Conservation (phyloP, 2,329 filamentous ascomycete genomes). For the Coniosporium tulheliwenetii region DNA sequence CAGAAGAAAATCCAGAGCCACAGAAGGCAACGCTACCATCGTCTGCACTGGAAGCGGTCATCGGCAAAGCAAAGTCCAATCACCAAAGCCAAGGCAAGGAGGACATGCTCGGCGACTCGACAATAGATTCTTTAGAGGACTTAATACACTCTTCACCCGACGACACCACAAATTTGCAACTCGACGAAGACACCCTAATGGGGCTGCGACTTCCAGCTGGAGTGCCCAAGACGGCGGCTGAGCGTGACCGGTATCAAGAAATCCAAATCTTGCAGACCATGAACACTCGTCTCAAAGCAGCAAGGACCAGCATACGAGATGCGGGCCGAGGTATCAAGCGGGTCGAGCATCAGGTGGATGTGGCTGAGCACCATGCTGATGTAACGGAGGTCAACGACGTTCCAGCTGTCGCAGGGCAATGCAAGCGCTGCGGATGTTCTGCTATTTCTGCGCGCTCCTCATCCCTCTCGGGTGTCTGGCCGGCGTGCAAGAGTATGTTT, state of each 20-base stretch:
- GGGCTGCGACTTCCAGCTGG: constrained; percentile 13
- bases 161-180: constrained; percentile 4
- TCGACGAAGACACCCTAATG: constrained; percentile 18
- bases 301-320: constrained; percentile 26
- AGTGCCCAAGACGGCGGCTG: constrained; percentile 20
- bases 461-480: constrained; percentile 8
- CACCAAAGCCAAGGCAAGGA: constrained; percentile 3
- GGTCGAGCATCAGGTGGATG: constrained; percentile 21
- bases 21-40: constrained; percentile 2
- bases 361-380: not conserved
- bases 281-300: constrained; percentile 22
- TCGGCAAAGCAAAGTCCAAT: constrained; percentile 19
- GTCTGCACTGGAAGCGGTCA: constrained; percentile 6
- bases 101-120: constrained; percentile 27
- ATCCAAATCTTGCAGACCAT: constrained; percentile 23
- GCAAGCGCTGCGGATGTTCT: constrained; percentile 1
- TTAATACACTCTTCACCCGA: constrained; percentile 18
- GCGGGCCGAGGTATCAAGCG: constrained; percentile 24
- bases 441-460: not conserved
- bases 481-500: constrained; percentile 12
- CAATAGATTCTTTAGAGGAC: constrained; percentile 30
- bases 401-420: not conserved
- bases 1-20: not conserved
- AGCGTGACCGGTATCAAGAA: constrained; percentile 26
- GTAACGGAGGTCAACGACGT: not conserved